Percentiles rank a stretch among this genome's conserved stretches.
phyloP scores from a whole-genome alignment of 352 stramenopile genomes.

The Pythium apleroticum region DNA sequence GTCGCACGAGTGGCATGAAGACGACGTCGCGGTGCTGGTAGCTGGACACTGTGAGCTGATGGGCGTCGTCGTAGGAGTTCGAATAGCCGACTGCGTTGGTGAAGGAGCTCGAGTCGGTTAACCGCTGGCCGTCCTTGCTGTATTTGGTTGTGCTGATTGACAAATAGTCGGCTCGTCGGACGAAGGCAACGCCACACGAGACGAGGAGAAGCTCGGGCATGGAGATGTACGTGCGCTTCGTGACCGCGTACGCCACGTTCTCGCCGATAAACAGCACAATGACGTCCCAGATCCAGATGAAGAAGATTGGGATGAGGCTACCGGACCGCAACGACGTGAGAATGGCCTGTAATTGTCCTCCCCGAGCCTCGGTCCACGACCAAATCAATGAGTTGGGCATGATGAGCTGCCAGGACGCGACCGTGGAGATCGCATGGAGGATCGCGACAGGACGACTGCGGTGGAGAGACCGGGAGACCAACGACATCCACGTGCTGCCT shows the following conservation, averaged over 20 bases:
- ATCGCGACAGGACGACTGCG: slow-evolving; percentile 9
- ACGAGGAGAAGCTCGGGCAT: not conserved
- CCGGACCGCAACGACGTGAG: slow-evolving; percentile 1
- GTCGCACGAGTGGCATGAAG: not conserved
- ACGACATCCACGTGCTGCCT: slow-evolving; percentile 17
- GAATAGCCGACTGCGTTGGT: not conserved
- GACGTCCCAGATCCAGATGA: slow-evolving; percentile 14
- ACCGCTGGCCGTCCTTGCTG: not conserved
- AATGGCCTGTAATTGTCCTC: slow-evolving; percentile 3
- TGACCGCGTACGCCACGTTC: not conserved
- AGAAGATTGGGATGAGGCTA: slow-evolving; percentile 3
- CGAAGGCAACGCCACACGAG: not conserved
- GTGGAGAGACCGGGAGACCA: slow-evolving; percentile 18
- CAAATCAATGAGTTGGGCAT: slow-evolving; percentile 23
- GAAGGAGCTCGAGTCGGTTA: slow-evolving; percentile 6
- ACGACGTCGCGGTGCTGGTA: slow-evolving; percentile 13
- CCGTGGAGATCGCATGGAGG: not conserved
- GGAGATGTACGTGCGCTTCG: slow-evolving; percentile 11
- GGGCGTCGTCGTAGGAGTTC: slow-evolving; percentile 8
- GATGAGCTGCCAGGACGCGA: slow-evolving; percentile 20
- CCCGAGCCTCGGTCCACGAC: slow-evolving; percentile 9
- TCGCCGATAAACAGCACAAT: slow-evolving; percentile 7
- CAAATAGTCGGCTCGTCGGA: not conserved
- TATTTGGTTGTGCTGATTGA: slow-evolving; percentile 12
- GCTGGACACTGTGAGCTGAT: not conserved